Evolutionary conservation across 164 flowering plant species (phyloP), one percentile per base, ranked within the genome.

Genomic region (Berberis vulgaris): DNA sequence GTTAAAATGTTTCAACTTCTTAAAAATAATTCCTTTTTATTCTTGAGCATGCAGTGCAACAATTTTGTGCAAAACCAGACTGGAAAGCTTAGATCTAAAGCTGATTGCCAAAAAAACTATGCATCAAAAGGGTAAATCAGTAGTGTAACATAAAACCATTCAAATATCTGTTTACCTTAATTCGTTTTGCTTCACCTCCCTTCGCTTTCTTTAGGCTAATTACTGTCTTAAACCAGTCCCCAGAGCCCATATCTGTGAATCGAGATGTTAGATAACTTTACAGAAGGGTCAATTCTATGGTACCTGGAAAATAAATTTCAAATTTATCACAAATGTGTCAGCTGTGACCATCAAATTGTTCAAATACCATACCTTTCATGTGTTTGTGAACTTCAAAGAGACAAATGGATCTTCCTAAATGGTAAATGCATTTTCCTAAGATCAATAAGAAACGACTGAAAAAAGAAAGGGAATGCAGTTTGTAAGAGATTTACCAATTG

Each of bases 201-300:
- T 89, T 92, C 46, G 53, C 73, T 78, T 81, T 93, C 83, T 85
- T 89, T 54, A 66, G 67, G 68, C 75, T 69, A 65, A 85, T 78
- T 72, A 88, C 74, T 54, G 83, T 68, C 84, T 85, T 93, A 61
- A 89, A 80, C 93, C 96, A 86, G 66, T 76, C 73, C 54, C 90
- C 88, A 62, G 95, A 89, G 69, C 93, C 96, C 98, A 93, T 93
- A 60, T 38, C 61, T 62, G 50, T 54, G 46, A 43, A 26, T 49
- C 56, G 6, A 8, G 69, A 61, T 41, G 38, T 60, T 7, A 8
- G 40, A 38, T 13, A 54, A 49, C 46, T 45, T 47, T 11, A 49
- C 44, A 64, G 66, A 67, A 75, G 53, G 59, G 60, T 64, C 45
- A 63, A 69, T 46, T 26, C 26, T 26, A 26, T 26, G 26, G 65